A percentile compares a stretch with the other conserved stretches of the same genome.
phyloP scores from a whole-genome alignment of 1,139 yeast genomes.

The Pneumocystis carinii region DNA sequence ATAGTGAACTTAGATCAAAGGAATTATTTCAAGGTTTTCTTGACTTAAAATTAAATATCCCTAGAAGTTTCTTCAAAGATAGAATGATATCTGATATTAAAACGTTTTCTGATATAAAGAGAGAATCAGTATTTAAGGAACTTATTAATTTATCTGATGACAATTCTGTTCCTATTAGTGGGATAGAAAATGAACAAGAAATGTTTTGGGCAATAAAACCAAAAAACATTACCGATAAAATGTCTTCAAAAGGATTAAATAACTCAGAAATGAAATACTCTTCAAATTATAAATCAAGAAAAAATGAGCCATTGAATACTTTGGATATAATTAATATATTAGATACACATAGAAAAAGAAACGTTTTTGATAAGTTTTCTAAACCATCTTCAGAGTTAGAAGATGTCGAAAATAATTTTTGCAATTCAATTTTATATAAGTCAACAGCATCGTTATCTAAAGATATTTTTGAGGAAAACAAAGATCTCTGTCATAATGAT shows the following conservation, averaged over 20 bases:
- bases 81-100: not conserved
- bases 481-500: constrained; percentile 2
- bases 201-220: constrained; percentile 6
- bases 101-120: not conserved
- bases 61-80: not conserved
- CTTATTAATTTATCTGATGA: not conserved
- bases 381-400: constrained; percentile 4
- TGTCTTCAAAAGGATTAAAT: not conserved
- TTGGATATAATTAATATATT: not conserved
- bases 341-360: not conserved
- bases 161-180: not conserved
- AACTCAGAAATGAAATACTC: not conserved
- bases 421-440: not conserved
- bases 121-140: not conserved
- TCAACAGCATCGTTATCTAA: not conserved
- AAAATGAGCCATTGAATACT: constrained; percentile 4
- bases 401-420: not conserved
- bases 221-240: not conserved
- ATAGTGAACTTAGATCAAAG: not conserved
- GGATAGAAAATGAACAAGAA: constrained; percentile 1
- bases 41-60: not conserved
- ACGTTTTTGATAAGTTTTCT: constrained; percentile 1
- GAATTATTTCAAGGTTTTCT: not conserved
- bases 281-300: not conserved
- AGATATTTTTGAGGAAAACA: not conserved